Conservation (phyloP, 441 rosid species). For the Lepidium campestre region DNA sequence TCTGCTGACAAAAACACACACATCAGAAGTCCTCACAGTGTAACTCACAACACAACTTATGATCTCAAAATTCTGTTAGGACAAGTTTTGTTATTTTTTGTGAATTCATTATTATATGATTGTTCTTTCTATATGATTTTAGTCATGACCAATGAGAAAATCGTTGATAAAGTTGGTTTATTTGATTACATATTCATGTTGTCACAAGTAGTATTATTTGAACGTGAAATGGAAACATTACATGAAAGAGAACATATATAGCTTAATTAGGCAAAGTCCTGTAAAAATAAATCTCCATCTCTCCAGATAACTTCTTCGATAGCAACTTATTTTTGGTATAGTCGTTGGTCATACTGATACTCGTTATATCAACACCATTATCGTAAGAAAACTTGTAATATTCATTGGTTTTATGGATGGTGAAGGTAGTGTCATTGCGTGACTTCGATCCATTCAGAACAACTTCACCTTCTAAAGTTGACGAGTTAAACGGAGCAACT, state of each 20-base stretch:
- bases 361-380: not conserved
- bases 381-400: slow-evolving; percentile 9
- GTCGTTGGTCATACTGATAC: slow-evolving; percentile 8
- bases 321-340: not conserved
- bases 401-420: not conserved
- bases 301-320: not conserved
- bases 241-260: not conserved
- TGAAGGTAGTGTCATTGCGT: not conserved
- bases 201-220: slow-evolving; percentile 1
- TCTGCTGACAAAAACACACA: slow-evolving; percentile 32
- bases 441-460: not conserved
- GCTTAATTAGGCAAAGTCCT: not conserved
- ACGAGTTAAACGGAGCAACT: not conserved
- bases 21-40: slow-evolving; percentile 2
- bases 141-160: not conserved
- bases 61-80: not conserved
- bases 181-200: not conserved
- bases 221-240: not conserved
- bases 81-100: not conserved
- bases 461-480: slow-evolving; percentile 3
- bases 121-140: not conserved
- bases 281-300: slow-evolving; percentile 23
- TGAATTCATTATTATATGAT: not conserved
- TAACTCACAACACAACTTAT: not conserved
- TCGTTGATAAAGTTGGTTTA: not conserved